Evolutionary conservation across 768 basidiomycete species (phyloP), one percentile per base, ranked within the genome.

Genomic region (Pulveroboletus sp.): DNA sequence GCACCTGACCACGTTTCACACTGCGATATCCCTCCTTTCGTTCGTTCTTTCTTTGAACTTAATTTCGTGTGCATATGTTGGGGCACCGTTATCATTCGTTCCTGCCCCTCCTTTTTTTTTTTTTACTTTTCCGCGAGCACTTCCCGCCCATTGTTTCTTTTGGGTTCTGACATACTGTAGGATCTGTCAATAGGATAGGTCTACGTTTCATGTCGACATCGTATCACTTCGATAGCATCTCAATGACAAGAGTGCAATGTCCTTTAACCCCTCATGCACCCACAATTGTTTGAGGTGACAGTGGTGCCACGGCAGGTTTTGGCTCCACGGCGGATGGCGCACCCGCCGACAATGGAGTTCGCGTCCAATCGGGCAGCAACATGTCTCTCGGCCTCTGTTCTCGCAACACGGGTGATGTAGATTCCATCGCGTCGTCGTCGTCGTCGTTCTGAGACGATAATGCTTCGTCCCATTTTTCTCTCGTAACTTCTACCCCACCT

Each of bases 381-480:
- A 86, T 69, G 54, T 69, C 77, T 40, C 62, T 70, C 7, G 71
- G 62, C 10, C 58, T 50, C 35, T 69, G 67, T 27, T 68, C 65
- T 17, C 62, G 51, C 36, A 45, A 54, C 27, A 47, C 36, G 26
- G 59, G 54, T 0, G 55, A n/a, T 7, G n/a, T 37, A 10, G 45
- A 33, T 4, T 53, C 51, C 32, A 66, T 61, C 39, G 53, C 59
- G 53, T 76, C 71, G 9, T 77, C 78, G 42, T 73, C 76, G 41
- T 73, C 76, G 18, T 72, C 75, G 17, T 70, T 71, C 10, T 68
- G 63, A 33, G 65, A 50, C 50, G 53, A 37, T 30, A 79, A 80
- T 18, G 75, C 78, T 61, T 89, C 86, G 57, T 96, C 93, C 87
- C 90, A 96, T 51, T 80, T 81, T 63, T 95, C 93, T 36, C 92